Conservation (phyloP, 176 grass and related monocot genomes). For the Cocos nucifera region DNA sequence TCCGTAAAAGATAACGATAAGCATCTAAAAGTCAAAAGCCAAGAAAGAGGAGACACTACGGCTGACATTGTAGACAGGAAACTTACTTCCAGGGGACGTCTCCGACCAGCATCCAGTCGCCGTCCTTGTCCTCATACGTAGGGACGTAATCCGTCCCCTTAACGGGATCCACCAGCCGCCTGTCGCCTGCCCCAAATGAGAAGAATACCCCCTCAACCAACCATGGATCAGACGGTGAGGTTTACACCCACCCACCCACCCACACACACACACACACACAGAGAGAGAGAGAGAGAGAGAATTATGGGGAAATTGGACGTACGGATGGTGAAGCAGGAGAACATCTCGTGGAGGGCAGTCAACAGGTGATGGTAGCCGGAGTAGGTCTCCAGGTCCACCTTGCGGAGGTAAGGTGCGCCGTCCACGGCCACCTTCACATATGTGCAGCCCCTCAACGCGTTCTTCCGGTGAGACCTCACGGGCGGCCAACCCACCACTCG, state of each 20-base stretch:
- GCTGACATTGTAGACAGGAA: background rate
- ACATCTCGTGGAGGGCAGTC: conserved; percentile 78
- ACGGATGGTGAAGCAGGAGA: conserved; percentile 97
- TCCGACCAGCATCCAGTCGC: conserved; percentile 96
- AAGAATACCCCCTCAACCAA: background rate
- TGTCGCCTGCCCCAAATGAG: conserved; percentile 29
- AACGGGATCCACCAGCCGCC: conserved; percentile 53
- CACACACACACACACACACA: too few species aligned
- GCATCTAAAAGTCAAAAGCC: too few species aligned
- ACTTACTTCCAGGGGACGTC: conserved; percentile 95
- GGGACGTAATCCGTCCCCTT: conserved; percentile 70
- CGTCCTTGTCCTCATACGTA: conserved; percentile 92
- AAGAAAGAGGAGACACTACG: background rate
- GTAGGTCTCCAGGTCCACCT: conserved; percentile 80
- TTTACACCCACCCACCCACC: too few species aligned
- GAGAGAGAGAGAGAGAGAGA: background rate
- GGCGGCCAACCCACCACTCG: conserved; percentile 90
- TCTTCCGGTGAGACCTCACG: conserved; percentile 73
- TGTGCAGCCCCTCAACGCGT: conserved; percentile 59
- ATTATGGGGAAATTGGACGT: background rate
- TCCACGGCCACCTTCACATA: conserved; percentile 97
- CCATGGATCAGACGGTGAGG: too few species aligned
- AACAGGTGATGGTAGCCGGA: conserved; percentile 66
- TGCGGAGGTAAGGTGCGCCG: conserved; percentile 81
- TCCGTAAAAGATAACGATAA: too few species aligned